Evolutionary conservation across 495 filamentous ascomycete genomes (phyloP).

Genomic region (Talaromyces thailandensis): DNA sequence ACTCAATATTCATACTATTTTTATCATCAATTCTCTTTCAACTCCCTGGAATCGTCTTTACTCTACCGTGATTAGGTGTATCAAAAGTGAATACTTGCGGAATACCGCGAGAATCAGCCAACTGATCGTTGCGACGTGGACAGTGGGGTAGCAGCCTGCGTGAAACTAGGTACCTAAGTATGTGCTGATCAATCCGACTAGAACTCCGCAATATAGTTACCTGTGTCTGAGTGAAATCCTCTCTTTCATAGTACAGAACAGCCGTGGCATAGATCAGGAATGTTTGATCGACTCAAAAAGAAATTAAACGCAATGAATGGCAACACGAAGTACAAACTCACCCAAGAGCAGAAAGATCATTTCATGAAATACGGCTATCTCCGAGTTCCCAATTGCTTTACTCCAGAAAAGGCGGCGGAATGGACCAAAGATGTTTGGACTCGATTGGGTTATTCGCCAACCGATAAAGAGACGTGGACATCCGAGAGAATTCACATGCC

Average conservation of each 20-base stretch:
- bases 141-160: background rate
- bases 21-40: background rate
- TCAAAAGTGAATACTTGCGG: no score
- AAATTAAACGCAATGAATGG: background rate
- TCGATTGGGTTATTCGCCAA: constrained; percentile 55
- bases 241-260: background rate
- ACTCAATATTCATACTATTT: background rate
- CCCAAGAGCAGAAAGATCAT: constrained; percentile 51
- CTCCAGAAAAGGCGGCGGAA: constrained; percentile 45
- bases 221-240: background rate
- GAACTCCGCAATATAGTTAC: background rate
- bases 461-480: constrained; percentile 60
- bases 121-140: background rate
- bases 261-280: background rate
- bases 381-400: constrained; percentile 52
- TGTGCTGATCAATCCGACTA: background rate
- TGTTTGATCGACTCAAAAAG: background rate
- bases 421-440: constrained; percentile 56
- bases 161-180: background rate
- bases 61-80: no score
- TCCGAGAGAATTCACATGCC: constrained; percentile 59
- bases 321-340: constrained; percentile 25
- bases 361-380: constrained; percentile 61
- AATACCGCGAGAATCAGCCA: no score
- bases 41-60: background rate